Conservation (phyloP, 768 basidiomycete species). For the Saitozyma podzolica region DNA sequence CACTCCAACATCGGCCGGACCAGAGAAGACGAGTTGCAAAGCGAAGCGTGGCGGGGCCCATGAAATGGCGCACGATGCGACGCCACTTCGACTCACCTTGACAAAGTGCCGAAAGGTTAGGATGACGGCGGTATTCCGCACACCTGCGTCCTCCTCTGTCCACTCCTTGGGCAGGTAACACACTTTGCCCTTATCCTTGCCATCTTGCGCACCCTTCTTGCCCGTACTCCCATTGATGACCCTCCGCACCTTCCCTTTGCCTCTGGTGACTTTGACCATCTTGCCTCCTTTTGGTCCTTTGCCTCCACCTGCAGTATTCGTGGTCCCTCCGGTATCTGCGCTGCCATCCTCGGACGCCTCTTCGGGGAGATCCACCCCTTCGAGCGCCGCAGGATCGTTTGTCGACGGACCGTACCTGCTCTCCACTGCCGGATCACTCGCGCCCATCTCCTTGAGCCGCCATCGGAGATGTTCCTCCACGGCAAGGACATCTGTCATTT, state of each 20-base stretch:
- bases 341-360: conserved; percentile 9
- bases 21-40: background rate
- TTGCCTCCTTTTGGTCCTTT: conserved; percentile 9
- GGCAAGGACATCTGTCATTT: conserved; percentile 52
- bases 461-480: conserved; percentile 52
- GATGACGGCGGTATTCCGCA: conserved; percentile 49
- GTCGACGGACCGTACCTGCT: conserved; percentile 41
- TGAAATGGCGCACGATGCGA: too few relatives aligned
- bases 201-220: conserved; percentile 17
- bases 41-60: too few relatives aligned
- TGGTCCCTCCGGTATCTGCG: background rate
- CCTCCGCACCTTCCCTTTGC: conserved; percentile 34
- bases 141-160: conserved; percentile 41
- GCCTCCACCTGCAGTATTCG: background rate
- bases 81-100: conserved; percentile 36
- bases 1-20: background rate
- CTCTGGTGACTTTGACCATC: conserved; percentile 35
- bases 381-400: conserved; percentile 35
- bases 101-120: conserved; percentile 52
- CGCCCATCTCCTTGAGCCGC: conserved; percentile 51
- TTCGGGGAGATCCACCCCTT: conserved; percentile 34
- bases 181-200: conserved; percentile 16
- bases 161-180: conserved; percentile 46
- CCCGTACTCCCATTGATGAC: conserved; percentile 27
- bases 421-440: conserved; percentile 47